phyloP scores from a whole-genome alignment of 106 monocot species.

The Xerophyta viscosa region DNA sequence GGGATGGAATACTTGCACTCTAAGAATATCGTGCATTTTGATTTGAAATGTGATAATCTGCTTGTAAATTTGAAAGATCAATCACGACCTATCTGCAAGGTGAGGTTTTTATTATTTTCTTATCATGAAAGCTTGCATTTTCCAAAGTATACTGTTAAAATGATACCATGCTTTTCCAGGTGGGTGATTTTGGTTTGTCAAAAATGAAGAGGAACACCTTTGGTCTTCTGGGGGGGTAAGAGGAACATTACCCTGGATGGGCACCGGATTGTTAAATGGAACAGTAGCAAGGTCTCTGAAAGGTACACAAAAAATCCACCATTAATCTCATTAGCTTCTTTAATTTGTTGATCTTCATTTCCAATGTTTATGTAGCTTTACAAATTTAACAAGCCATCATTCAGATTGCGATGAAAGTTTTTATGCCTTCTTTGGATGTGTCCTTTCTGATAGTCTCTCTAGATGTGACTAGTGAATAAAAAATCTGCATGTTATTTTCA shows the following conservation, averaged over 20 bases:
- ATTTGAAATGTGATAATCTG: conserved; percentile 97
- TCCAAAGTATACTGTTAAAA: too few species aligned
- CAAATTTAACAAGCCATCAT: too few species aligned
- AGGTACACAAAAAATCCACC: too few species aligned
- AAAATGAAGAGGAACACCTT: conserved; percentile 88
- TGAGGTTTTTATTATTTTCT: conserved; percentile 11
- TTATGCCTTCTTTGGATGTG: too few species aligned
- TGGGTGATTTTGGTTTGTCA: conserved; percentile 86
- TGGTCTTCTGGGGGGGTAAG: conserved; percentile 93
- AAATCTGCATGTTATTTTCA: too few species aligned
- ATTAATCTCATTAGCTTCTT: too few species aligned
- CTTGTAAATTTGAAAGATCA: conserved; percentile 87
- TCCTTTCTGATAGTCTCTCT: too few species aligned
- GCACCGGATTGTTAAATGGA: conserved; percentile 69
- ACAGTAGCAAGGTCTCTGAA: conserved; percentile 83
- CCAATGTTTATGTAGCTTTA: too few species aligned
- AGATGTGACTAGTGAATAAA: too few species aligned
- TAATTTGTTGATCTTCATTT: too few species aligned
- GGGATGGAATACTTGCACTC: conserved; percentile 99
- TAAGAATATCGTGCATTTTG: conserved; percentile 91
- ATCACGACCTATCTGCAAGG: conserved; percentile 92
- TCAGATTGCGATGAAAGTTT: too few species aligned
- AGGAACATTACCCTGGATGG: conserved; percentile 98
- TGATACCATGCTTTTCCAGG: conserved; percentile 44
- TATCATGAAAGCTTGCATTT: background rate